Evolutionary conservation across 1,139 yeast species (phyloP), one percentile per base, ranked within the genome.

Genomic region (Petasospora rhodanensis): DNA sequence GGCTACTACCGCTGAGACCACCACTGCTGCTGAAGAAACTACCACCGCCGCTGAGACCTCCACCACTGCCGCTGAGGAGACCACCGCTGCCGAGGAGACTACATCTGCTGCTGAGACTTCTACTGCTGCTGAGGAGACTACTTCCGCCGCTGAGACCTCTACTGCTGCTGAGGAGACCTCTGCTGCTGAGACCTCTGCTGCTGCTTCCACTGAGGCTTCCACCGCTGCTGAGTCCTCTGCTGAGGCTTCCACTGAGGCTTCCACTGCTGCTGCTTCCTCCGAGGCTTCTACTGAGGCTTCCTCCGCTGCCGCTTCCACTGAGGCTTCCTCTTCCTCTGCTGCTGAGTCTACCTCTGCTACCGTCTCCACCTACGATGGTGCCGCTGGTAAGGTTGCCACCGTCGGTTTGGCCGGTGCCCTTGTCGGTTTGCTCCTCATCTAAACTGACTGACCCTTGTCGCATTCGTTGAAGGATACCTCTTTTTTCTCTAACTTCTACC

Each of bases 11-110:
- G 12, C 31, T 10, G 14, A 16, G 6, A 15, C 16, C 10, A 5
- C 27, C 11, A 20, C 28, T 16, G 24, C 13, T n/a, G 13, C 32
- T 23, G 5, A 28, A 15, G 32, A n/a, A 14, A 10, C 27, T 23
- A 26, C 31, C 15, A 23, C 28, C 14, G 28, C 19, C 10, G 27
- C 14, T 16, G 26, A 24, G 14, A n/a, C 20, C 27, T n/a, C 21
- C 15, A 18, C 19, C 19, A 7, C 19, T 18, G 19, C 19, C 19
- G 19, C 19, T 9, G 19, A 18, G 19, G 19, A 18, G 19, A 18
- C 19, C 19, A 7, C 19, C 9, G 19, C 19, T 18, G 19, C 19
- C 9, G 19, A 18, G n/a, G n/a, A n/a, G n/a, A n/a, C n/a, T n/a
- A n/a, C n/a, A 18, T 7, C 19, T 18, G 9, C 19, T 9, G 19